phyloP scores from a whole-genome alignment of 1,284 basidiomycete species.

The Phellinidium pouzarii region DNA sequence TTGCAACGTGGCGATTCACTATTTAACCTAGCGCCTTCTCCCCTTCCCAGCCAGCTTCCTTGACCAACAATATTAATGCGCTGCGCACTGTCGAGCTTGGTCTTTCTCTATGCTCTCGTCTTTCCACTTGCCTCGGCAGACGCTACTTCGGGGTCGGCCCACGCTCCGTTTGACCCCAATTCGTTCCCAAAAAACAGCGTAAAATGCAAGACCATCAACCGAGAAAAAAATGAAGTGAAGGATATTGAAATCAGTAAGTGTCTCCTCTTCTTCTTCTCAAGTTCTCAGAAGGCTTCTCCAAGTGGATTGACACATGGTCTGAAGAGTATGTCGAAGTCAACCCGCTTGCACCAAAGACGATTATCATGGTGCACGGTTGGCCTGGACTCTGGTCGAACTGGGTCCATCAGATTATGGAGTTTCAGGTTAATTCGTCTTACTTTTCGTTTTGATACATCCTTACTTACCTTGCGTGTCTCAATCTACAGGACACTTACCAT shows the following conservation, averaged over 20 bases:
- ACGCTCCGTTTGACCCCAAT: constrained; percentile 32
- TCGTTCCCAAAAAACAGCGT: constrained; percentile 31
- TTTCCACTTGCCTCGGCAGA: background rate
- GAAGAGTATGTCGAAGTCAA: constrained; percentile 63
- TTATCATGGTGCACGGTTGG: constrained; percentile 71
- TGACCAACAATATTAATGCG: background rate
- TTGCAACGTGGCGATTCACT: background rate
- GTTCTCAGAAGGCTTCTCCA: background rate
- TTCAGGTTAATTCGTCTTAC: constrained; percentile 35
- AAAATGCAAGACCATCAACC: constrained; percentile 34
- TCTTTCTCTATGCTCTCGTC: background rate
- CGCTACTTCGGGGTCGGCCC: background rate
- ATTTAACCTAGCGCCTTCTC: background rate
- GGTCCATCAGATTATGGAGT: constrained; percentile 59
- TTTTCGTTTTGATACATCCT: background rate
- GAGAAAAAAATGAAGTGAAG: constrained; percentile 26
- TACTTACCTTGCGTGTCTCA: background rate
- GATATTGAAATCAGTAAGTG: constrained; percentile 35
- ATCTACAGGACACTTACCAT: constrained; percentile 44
- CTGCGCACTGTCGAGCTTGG: background rate
- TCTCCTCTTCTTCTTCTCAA: background rate
- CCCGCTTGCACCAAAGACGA: constrained; percentile 37
- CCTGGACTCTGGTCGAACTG: constrained; percentile 67
- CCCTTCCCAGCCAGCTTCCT: background rate
- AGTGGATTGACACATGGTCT: too few relatives aligned